Conservation (phyloP, 495 filamentous ascomycete genomes). For the Niebla homalea region DNA sequence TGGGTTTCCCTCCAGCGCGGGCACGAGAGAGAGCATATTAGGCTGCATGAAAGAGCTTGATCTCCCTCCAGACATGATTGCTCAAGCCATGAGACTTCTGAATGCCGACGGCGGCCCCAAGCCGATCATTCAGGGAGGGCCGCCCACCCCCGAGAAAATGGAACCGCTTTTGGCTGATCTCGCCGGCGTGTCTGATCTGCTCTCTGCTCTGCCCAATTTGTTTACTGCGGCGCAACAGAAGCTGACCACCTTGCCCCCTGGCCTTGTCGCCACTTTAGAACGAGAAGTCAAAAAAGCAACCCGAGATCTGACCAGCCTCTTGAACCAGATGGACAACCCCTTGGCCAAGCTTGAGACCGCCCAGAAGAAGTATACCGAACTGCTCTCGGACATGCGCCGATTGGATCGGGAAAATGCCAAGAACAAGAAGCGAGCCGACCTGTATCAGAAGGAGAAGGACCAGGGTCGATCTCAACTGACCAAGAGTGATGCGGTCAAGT, state of each 20-base stretch:
- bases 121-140: slow-evolving; percentile 11
- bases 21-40: slow-evolving; percentile 12
- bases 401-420: slow-evolving; percentile 87
- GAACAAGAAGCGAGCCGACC: slow-evolving; percentile 89
- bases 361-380: slow-evolving; percentile 80
- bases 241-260: slow-evolving; percentile 17
- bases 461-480: slow-evolving; percentile 70
- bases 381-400: slow-evolving; percentile 86
- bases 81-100: slow-evolving; percentile 12
- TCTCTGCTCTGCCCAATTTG: slow-evolving; percentile 12
- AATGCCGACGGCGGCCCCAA: slow-evolving; percentile 7
- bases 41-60: slow-evolving; percentile 18
- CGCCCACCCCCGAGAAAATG: slow-evolving; percentile 16
- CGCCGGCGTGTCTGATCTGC: slow-evolving; percentile 13
- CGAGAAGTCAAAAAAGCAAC: slow-evolving; percentile 87
- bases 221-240: slow-evolving; percentile 14
- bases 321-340: slow-evolving; percentile 64
- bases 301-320: slow-evolving; percentile 68
- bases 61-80: slow-evolving; percentile 18
- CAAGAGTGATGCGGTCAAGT: slow-evolving; percentile 75
- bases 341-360: slow-evolving; percentile 69
- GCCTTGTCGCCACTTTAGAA: slow-evolving; percentile 33
- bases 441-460: slow-evolving; percentile 94
- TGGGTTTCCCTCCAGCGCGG: slow-evolving; percentile 39
- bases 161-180: slow-evolving; percentile 15